Evolutionary conservation across 2,329 filamentous ascomycete genomes (phyloP).

Genomic region (Colletotrichum sp.): DNA sequence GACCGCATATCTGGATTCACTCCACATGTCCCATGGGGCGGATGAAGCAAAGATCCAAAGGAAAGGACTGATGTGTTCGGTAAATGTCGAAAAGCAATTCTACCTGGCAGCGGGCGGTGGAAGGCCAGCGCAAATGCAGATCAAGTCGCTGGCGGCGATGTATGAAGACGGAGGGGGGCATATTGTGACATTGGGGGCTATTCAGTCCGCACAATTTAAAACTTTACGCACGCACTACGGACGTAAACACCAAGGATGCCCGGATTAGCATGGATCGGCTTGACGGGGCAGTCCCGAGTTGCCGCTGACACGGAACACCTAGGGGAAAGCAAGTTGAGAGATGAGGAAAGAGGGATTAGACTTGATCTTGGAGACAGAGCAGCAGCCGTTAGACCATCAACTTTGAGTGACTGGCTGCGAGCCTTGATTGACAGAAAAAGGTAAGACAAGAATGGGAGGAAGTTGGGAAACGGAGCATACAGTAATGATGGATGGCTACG

Average conservation of each 20-base stretch:
- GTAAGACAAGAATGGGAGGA: neutral
- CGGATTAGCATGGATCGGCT: neutral
- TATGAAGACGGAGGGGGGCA: neutral
- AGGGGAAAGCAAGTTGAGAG: neutral
- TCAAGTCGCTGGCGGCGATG: neutral
- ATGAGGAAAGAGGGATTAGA: slow-evolving; percentile 14
- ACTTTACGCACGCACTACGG: neutral
- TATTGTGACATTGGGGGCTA: neutral
- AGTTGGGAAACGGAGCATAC: neutral
- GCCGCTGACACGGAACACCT: neutral
- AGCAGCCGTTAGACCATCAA: neutral
- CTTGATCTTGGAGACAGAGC: neutral
- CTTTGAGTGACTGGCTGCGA: neutral
- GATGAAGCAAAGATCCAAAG: neutral
- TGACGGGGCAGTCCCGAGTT: slow-evolving; percentile 2
- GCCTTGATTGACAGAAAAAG: neutral
- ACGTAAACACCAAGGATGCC: neutral
- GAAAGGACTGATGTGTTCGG: neutral
- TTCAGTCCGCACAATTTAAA: neutral
- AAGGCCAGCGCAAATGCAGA: neutral
- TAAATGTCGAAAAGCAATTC: neutral
- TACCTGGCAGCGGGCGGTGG: neutral
- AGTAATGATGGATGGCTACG: neutral
- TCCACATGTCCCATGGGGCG: neutral
- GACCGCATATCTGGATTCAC: neutral